Conservation (phyloP, 176 grass and related monocot genomes). For the Phyllostachys edulis region DNA sequence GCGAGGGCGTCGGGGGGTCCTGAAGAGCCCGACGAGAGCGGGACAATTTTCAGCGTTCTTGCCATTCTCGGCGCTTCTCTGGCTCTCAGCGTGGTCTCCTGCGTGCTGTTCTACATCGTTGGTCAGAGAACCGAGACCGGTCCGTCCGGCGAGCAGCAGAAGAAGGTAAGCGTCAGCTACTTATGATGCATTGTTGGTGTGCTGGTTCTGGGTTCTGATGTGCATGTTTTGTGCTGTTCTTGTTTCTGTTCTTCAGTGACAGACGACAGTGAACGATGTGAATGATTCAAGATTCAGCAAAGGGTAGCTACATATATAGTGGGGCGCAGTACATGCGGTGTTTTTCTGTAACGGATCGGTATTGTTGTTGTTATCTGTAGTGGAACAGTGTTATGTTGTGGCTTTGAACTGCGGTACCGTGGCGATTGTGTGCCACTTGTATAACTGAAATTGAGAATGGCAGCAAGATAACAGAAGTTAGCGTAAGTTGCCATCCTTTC, state of each 20-base stretch:
- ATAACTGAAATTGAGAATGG: neutral
- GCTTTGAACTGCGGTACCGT: neutral
- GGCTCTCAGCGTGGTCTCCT: neutral
- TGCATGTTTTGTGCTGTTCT: neutral
- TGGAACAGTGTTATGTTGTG: neutral
- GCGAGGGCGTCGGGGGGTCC: neutral
- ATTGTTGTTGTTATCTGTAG: neutral
- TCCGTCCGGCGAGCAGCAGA: neutral
- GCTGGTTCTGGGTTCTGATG: neutral
- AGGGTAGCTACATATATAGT: neutral
- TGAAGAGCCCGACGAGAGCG: neutral
- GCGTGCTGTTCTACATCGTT: constrained; percentile 38
- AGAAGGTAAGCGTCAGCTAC: neutral
- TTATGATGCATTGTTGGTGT: neutral
- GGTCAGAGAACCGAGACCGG: neutral
- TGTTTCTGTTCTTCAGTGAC: constrained; percentile 22
- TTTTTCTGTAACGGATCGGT: neutral
- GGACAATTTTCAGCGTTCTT: neutral
- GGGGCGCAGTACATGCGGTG: too few species aligned
- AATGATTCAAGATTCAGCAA: neutral
- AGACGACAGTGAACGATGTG: neutral
- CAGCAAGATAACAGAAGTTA: neutral
- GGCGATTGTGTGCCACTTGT: too few species aligned
- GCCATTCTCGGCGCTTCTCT: constrained; percentile 37
- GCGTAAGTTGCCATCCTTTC: neutral